phyloP scores from a whole-genome alignment of 2,329 filamentous ascomycete genomes.

The Berkeleyomyces rouxiae region DNA sequence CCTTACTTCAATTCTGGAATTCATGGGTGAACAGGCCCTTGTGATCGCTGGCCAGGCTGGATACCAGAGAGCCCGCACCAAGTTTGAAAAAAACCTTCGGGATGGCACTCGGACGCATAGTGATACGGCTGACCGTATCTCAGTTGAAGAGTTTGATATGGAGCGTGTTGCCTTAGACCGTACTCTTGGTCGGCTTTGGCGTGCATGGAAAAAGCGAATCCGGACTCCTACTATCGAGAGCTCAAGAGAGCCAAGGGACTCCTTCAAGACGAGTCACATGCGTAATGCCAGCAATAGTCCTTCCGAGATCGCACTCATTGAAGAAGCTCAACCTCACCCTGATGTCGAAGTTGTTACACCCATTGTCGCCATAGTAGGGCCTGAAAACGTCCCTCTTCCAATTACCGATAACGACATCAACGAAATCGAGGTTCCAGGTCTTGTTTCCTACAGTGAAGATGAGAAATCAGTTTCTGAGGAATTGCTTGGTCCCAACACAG shows the following conservation, averaged over 20 bases:
- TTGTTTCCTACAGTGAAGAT: conserved; percentile 45
- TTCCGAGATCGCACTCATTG: background rate
- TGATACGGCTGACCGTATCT: conserved; percentile 45
- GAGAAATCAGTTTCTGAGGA: conserved; percentile 31
- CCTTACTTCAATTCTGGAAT: conserved; percentile 84
- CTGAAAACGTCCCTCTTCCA: conserved; percentile 46
- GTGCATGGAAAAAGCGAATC: conserved; percentile 82
- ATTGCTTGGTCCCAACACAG: conserved; percentile 18
- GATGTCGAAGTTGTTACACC: conserved; percentile 19
- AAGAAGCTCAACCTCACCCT: conserved; percentile 15
- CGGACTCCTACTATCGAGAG: conserved; percentile 37
- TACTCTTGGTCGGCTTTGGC: conserved; percentile 77
- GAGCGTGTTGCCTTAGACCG: conserved; percentile 83
- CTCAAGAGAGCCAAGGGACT: conserved; percentile 30
- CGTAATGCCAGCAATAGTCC: background rate
- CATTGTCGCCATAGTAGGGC: conserved; percentile 25
- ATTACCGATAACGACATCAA: conserved; percentile 50
- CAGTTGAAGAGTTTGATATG: conserved; percentile 84
- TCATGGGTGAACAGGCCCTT: conserved; percentile 79
- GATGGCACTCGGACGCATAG: conserved; percentile 31
- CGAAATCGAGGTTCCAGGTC: conserved; percentile 65
- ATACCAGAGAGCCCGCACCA: conserved; percentile 46
- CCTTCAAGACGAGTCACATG: conserved; percentile 19
- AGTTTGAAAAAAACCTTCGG: conserved; percentile 41
- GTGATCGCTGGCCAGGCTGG: conserved; percentile 77